These are phyloP conservation scores for Penicillium ochrochloron DNA, from an alignment of 495 filamentous ascomycete genomes.

Conservation along the genomic window DNA sequence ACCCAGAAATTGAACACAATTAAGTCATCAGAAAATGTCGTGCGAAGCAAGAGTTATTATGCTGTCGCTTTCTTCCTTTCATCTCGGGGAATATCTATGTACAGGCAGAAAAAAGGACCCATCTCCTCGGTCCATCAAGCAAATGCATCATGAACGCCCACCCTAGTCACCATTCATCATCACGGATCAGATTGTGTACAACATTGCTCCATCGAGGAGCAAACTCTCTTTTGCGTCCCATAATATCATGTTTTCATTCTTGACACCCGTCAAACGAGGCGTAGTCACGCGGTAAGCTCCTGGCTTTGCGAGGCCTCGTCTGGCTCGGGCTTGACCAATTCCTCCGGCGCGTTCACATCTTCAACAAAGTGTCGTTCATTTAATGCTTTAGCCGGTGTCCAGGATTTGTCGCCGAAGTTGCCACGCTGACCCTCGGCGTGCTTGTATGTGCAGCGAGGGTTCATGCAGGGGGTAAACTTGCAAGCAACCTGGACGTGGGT, in stretches of 20 bases:
- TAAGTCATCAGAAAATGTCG: background rate
- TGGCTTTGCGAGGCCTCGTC: slow-evolving; percentile 38
- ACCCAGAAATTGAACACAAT: background rate
- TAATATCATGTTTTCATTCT: background rate
- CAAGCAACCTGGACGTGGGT: slow-evolving; percentile 81
- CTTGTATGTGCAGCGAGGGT: slow-evolving; percentile 82
- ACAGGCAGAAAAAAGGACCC: slow-evolving; percentile 24
- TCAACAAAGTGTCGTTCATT: slow-evolving; percentile 92
- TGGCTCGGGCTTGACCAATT: slow-evolving; percentile 75
- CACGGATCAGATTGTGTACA: slow-evolving; percentile 41
- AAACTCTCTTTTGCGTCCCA: background rate
- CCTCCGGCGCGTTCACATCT: slow-evolving; percentile 68
- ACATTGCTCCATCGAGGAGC: slow-evolving; percentile 24
- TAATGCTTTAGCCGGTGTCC: slow-evolving; percentile 70
- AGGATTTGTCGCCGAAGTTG: slow-evolving; percentile 86
- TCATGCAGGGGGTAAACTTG: slow-evolving; percentile 90
- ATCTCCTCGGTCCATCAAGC: slow-evolving; percentile 26
- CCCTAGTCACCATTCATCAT: slow-evolving; percentile 36
- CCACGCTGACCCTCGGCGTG: slow-evolving; percentile 87
- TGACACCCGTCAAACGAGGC: slow-evolving; percentile 20
- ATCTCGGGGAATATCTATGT: slow-evolving; percentile 35
- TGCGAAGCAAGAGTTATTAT: slow-evolving; percentile 8
- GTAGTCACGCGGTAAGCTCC: slow-evolving; percentile 46
- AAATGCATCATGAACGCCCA: slow-evolving; percentile 44
- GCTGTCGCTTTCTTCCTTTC: slow-evolving; percentile 21